Conservation (phyloP, 2,329 filamentous ascomycete species). For the Trichoderma cornu-damae region DNA sequence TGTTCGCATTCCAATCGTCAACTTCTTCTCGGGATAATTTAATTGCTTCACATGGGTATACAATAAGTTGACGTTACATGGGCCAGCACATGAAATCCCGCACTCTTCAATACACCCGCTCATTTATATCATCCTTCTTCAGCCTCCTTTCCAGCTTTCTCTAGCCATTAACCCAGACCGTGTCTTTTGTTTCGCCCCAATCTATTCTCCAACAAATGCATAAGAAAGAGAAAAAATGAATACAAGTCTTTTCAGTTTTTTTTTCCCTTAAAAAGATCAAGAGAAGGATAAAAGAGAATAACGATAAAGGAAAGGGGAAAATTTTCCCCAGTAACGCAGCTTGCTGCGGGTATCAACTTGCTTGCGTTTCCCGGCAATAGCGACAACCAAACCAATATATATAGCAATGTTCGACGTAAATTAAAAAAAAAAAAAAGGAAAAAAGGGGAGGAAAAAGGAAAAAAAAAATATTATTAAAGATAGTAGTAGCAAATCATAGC, state of each 20-base stretch:
- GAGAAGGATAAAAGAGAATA: background rate
- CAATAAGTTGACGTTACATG: slow-evolving; percentile 3
- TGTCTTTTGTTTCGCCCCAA: background rate
- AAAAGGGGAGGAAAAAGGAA: too few relatives aligned
- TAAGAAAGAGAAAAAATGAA: background rate
- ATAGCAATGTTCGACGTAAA: slow-evolving; percentile 5
- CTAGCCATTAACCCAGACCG: background rate
- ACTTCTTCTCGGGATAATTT: background rate
- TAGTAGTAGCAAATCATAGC: background rate
- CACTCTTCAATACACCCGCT: background rate
- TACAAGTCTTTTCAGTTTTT: too few relatives aligned
- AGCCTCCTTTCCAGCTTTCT: background rate
- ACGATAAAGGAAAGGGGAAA: background rate
- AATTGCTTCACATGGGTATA: background rate
- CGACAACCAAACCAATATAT: slow-evolving; percentile 10
- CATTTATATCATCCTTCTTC: background rate
- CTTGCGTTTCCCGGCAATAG: slow-evolving; percentile 4
- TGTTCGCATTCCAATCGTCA: slow-evolving; percentile 14
- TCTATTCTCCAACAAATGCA: slow-evolving; percentile 4
- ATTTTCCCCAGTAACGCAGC: background rate
- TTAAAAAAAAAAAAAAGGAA: background rate
- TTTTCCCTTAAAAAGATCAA: background rate
- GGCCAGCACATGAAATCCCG: background rate
- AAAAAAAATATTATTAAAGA: background rate
- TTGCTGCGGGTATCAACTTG: slow-evolving; percentile 16